These are phyloP conservation scores for Adansonia rubrostipa DNA, from an alignment of 441 rosid species.

Conservation along the genomic window DNA sequence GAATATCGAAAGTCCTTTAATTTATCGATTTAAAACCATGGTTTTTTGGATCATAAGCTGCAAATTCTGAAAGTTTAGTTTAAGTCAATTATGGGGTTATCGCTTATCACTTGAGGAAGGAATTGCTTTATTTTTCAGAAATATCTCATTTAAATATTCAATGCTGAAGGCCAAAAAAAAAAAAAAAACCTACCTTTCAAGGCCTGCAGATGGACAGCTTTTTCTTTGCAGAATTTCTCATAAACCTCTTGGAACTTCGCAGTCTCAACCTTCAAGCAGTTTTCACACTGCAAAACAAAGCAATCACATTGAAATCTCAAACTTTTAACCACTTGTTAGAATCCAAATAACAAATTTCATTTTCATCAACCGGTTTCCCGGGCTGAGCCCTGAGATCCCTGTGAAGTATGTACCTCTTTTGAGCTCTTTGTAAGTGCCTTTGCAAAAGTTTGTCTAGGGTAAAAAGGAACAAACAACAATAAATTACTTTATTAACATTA, in stretches of 20 bases:
- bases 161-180: background rate
- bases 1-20: background rate
- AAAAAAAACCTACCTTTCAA: constrained; percentile 51
- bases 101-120: background rate
- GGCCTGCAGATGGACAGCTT: constrained; percentile 57
- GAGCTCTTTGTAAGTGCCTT: constrained; percentile 81
- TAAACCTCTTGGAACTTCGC: constrained; percentile 68
- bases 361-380: constrained; percentile 3
- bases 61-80: background rate
- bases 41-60: background rate
- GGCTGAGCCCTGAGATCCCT: constrained; percentile 18
- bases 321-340: constrained; percentile 5
- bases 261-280: constrained; percentile 61
- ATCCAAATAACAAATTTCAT: constrained; percentile 14
- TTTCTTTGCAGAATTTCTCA: constrained; percentile 72
- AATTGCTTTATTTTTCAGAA: background rate
- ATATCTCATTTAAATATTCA: background rate
- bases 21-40: background rate
- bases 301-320: constrained; percentile 28
- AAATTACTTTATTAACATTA: constrained; percentile 19
- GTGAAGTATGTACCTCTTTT: constrained; percentile 60
- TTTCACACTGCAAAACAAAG: constrained; percentile 61
- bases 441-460: constrained; percentile 61
- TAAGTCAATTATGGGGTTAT: background rate
- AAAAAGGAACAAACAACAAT: constrained; percentile 15